Base-by-base conservation (phyloP, 192 early-diverging fungal species). In the Backusella morwellensis region DNA sequence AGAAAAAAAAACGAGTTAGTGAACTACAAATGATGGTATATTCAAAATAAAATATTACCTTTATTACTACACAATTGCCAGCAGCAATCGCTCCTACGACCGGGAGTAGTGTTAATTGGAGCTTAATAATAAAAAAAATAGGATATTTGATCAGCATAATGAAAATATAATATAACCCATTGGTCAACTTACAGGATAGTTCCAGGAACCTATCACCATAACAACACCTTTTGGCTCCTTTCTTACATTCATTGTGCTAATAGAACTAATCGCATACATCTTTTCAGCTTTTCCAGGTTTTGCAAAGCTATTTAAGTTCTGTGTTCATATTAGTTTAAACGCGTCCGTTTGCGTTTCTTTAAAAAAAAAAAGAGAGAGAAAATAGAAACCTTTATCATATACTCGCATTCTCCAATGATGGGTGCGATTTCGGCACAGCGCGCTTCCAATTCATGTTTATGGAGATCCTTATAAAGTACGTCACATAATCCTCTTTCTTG, bases 71-170 rank as follows among this genome's bases (percentile, higher is more conserved):
- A 2, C 92, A 89, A 84, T 97, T 97, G n/a, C 97, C 97, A 14
- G 93, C 97, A n/a, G 96, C 96, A 77, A 99, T 88, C 6, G 96
- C 95, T 6, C 92, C 91, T 6, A 92, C 86, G 21, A 95, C 73
- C 4, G 93, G 94, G 17, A 76, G 68, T 21, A 68, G 74, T 41
- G 72, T 70, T 12, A 80, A 68, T 32, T 54, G 35, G 1, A 80
- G 26, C 68, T 77, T 50, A 14, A 17, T 67, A 32, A 50, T 19
- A 29, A 36, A 52, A 67, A 29, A 63, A 12, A 4, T n/a, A 14
- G 8, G 1, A 12, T 11, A 21, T 2, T 21, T 21, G 54, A 9
- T 56, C 2, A 21, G 54, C 3, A 29, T 63, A 23, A 63, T 11
- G 26, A 63, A 11, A 12, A 26, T 8, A 8, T 12, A 29, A 29